Percentiles rank a stretch among this genome's conserved stretches.
Evolutionary conservation across 495 filamentous ascomycete genomes (phyloP).

Genomic region (Pyrenula massariospora): DNA sequence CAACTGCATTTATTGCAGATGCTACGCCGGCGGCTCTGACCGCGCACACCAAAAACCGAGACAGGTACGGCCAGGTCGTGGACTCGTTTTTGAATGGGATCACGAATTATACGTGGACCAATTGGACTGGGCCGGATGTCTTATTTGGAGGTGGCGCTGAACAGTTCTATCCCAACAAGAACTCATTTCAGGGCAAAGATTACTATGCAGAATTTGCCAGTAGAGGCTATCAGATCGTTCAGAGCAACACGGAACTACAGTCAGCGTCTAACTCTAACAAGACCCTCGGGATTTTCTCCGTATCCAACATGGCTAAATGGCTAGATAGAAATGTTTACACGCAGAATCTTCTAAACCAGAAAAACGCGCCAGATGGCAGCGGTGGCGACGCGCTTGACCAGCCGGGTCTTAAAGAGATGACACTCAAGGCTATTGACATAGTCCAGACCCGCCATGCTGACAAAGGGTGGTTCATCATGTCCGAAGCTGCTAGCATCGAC

Average conservation of each 20-base stretch:
- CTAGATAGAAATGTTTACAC: slow-evolving; percentile 62
- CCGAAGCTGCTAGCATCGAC: slow-evolving; percentile 64
- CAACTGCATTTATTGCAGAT: slow-evolving; percentile 60
- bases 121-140: slow-evolving; percentile 54
- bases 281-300: slow-evolving; percentile 59
- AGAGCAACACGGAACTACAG: slow-evolving; percentile 54
- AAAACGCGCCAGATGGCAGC: slow-evolving; percentile 50
- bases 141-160: slow-evolving; percentile 65
- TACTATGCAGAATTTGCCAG: slow-evolving; percentile 57
- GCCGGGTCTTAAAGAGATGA: slow-evolving; percentile 72
- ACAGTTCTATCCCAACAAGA: slow-evolving; percentile 48
- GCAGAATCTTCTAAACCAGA: slow-evolving; percentile 42
- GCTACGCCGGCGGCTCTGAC: slow-evolving; percentile 60
- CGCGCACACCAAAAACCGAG: slow-evolving; percentile 52
- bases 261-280: slow-evolving; percentile 36
- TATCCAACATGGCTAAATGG: slow-evolving; percentile 56
- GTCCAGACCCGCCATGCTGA: slow-evolving; percentile 47
- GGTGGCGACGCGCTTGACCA: slow-evolving; percentile 47
- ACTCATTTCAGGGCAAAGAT: slow-evolving; percentile 43
- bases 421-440: slow-evolving; percentile 63
- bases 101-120: slow-evolving; percentile 54
- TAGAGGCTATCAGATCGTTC: slow-evolving; percentile 50
- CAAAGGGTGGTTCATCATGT: slow-evolving; percentile 67
- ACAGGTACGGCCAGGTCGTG: slow-evolving; percentile 50
- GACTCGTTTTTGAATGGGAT: slow-evolving; percentile 46